Percentiles rank a stretch among this genome's conserved stretches.
These are phyloP conservation scores for Pleurotus eryngii DNA, from an alignment of 768 basidiomycete genomes.

Conservation along the genomic window DNA sequence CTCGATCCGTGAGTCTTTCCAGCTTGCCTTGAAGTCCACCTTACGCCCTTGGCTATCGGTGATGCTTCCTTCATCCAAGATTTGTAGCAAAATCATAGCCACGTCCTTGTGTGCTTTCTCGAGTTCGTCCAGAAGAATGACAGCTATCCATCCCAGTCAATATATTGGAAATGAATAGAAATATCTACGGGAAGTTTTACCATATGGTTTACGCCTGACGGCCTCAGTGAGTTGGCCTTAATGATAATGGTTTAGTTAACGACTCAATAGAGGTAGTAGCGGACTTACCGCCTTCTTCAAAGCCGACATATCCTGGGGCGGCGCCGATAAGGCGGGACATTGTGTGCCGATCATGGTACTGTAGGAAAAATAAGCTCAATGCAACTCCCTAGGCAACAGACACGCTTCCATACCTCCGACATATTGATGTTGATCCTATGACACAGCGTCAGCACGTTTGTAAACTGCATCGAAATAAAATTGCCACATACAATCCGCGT, in stretches of 20 bases:
- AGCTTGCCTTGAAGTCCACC: constrained; percentile 80
- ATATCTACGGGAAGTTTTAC: constrained; percentile 30
- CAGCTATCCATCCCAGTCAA: constrained; percentile 36
- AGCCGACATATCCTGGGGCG: constrained; percentile 90
- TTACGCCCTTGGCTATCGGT: constrained; percentile 92
- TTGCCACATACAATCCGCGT: constrained; percentile 65
- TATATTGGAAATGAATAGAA: not conserved
- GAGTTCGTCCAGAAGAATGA: constrained; percentile 81
- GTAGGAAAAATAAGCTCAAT: constrained; percentile 5
- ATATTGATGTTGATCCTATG: constrained; percentile 86
- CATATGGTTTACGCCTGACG: constrained; percentile 86
- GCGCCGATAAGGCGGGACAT: constrained; percentile 90
- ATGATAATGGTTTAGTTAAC: not conserved
- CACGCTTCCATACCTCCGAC: constrained; percentile 60
- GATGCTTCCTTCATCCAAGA: constrained; percentile 85
- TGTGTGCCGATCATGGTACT: constrained; percentile 91
- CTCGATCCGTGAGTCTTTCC: not conserved
- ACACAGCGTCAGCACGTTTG: not conserved
- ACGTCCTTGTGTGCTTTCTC: constrained; percentile 97
- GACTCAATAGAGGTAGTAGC: not conserved
- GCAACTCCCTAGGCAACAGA: not conserved
- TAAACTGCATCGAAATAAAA: not conserved
- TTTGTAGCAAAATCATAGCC: constrained; percentile 85
- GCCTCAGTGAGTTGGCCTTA: constrained; percentile 84
- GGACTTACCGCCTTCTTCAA: constrained; percentile 68